These are phyloP conservation scores for Saccharomyces hybrid DNA, from an alignment of 1,139 yeast genomes.

Conservation along the genomic window DNA sequence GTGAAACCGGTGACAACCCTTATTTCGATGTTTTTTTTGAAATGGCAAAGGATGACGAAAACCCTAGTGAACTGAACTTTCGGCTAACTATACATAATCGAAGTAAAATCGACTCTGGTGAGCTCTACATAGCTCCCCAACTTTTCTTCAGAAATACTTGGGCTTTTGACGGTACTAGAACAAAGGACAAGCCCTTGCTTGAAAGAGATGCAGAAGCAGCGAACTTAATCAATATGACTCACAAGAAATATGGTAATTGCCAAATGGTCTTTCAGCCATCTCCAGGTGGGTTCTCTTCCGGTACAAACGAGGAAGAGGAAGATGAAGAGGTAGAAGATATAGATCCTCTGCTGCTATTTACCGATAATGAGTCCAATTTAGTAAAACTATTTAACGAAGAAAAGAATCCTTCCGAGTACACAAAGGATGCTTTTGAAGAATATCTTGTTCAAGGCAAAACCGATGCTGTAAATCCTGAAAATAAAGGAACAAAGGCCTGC, in stretches of 20 bases:
- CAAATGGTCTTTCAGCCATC: conserved; percentile 77
- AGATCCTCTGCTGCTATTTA: conserved; percentile 69
- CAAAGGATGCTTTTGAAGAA: conserved; percentile 91
- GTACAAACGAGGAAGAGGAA: conserved; percentile 10
- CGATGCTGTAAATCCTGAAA: conserved; percentile 60
- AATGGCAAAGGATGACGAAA: conserved; percentile 80
- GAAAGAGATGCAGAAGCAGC: conserved; percentile 34
- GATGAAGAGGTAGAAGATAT: conserved; percentile 47
- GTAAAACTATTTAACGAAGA: conserved; percentile 60
- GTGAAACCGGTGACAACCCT: conserved; percentile 58
- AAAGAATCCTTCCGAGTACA: conserved; percentile 44
- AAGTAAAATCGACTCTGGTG: conserved; percentile 67
- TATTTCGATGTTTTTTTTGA: conserved; percentile 90
- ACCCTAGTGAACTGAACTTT: conserved; percentile 73
- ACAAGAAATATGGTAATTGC: conserved; percentile 66
- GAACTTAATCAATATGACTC: conserved; percentile 51
- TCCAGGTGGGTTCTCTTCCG: conserved; percentile 49
- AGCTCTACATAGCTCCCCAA: conserved; percentile 82
- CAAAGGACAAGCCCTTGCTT: conserved; percentile 50
- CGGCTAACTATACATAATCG: conserved; percentile 87
- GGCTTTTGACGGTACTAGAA: conserved; percentile 64
- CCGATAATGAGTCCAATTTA: conserved; percentile 84
- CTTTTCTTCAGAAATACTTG: conserved; percentile 84
- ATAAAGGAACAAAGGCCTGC: conserved; percentile 65
- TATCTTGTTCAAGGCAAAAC: conserved; percentile 55